Conservation (phyloP, 2,329 filamentous ascomycete genomes). For the Phoma sp. region DNA sequence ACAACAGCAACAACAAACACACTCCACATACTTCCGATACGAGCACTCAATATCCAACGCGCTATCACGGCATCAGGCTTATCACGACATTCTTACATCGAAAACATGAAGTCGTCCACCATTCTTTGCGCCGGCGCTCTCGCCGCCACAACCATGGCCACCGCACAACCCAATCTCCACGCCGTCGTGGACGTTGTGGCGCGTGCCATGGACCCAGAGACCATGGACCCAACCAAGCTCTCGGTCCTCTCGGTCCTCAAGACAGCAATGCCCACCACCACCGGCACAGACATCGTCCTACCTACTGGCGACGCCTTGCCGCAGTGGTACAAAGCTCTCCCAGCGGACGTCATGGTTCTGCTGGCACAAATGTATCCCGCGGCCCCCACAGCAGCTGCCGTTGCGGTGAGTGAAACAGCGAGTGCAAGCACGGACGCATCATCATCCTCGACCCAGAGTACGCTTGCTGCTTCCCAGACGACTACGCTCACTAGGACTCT, state of each 20-base stretch:
- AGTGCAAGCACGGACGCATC: not conserved
- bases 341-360: constrained; percentile 14
- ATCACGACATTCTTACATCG: not conserved
- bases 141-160: not conserved
- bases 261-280: constrained; percentile 13
- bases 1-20: not conserved
- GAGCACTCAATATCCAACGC: not conserved
- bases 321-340: constrained; percentile 18
- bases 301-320: constrained; percentile 7
- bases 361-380: constrained; percentile 18
- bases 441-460: too few relatives aligned
- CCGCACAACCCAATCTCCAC: not conserved
- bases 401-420: not conserved
- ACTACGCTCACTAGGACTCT: constrained; percentile 1
- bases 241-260: constrained; percentile 19
- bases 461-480: too few relatives aligned
- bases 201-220: constrained; percentile 11
- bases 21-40: not conserved
- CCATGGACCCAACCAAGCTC: constrained; percentile 15
- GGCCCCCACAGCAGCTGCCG: not conserved
- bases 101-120: constrained; percentile 6
- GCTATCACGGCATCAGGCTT: not conserved
- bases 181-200: constrained; percentile 2
- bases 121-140: not conserved
- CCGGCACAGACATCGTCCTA: constrained; percentile 1